Evolutionary conservation across 2,329 filamentous ascomycete species (phyloP).

Genomic region (Aureobasidium mangrovei): DNA sequence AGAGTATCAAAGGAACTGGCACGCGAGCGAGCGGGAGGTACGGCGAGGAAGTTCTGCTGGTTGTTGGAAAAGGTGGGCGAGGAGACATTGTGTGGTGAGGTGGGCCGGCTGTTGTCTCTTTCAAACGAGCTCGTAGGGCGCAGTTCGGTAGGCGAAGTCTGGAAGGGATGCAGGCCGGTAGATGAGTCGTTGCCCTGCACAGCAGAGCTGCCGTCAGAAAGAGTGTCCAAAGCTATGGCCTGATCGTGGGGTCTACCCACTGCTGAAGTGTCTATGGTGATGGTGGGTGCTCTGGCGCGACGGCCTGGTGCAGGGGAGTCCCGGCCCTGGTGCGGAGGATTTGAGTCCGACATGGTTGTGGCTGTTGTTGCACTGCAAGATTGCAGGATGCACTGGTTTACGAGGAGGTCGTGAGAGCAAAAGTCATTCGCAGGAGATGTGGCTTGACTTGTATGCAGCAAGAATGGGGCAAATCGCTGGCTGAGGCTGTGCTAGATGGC

Average conservation of each 20-base stretch:
- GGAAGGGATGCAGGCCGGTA: slow-evolving; percentile 19
- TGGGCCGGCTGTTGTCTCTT: slow-evolving; percentile 51
- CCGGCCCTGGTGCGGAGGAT: background rate
- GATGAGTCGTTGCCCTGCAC: slow-evolving; percentile 13
- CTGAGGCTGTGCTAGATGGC: slow-evolving; percentile 6
- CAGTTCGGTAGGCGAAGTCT: slow-evolving; percentile 36
- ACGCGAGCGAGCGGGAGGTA: slow-evolving; percentile 54
- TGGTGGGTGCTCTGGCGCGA: slow-evolving; percentile 37
- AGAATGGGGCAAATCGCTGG: background rate
- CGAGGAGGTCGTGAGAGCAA: background rate
- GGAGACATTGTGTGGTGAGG: slow-evolving; percentile 59
- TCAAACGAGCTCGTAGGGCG: slow-evolving; percentile 55
- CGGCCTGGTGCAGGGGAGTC: slow-evolving; percentile 11
- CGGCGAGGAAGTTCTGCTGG: slow-evolving; percentile 50
- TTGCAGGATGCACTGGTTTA: slow-evolving; percentile 2
- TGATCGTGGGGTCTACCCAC: slow-evolving; percentile 30
- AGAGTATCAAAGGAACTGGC: slow-evolving; percentile 60
- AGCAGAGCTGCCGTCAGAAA: slow-evolving; percentile 5
- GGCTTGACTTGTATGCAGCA: slow-evolving; percentile 7
- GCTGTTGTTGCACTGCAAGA: background rate
- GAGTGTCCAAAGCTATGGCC: background rate
- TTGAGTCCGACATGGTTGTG: slow-evolving; percentile 9
- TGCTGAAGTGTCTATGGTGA: slow-evolving; percentile 45
- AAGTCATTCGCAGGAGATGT: slow-evolving; percentile 1
- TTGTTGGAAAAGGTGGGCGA: slow-evolving; percentile 47